These are phyloP conservation scores for Ceratorhiza oryzae-sativae DNA, from an alignment of 1,284 basidiomycete genomes.

Conservation along the genomic window DNA sequence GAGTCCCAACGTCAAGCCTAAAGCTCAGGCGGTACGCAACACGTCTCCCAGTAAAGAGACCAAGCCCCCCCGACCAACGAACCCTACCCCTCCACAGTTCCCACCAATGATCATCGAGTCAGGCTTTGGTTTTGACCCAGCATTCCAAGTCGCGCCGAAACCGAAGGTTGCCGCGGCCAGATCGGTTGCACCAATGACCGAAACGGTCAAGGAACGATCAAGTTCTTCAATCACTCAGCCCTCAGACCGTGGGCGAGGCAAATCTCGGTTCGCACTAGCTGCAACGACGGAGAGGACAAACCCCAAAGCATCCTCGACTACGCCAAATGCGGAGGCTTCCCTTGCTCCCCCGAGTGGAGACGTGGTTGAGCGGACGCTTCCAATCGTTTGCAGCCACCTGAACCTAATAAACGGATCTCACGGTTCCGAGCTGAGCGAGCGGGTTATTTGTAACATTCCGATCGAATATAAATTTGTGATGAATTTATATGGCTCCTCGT, in stretches of 20 bases:
- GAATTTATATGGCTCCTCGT: not conserved
- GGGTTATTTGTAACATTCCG: slow-evolving; percentile 19
- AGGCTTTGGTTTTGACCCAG: slow-evolving; percentile 28
- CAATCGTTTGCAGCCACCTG: slow-evolving; percentile 39
- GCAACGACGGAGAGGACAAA: slow-evolving; percentile 47
- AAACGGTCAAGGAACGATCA: slow-evolving; percentile 50
- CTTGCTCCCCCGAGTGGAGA: slow-evolving; percentile 31
- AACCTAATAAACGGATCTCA: slow-evolving; percentile 53
- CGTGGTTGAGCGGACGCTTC: slow-evolving; percentile 32
- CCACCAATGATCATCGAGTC: slow-evolving; percentile 50
- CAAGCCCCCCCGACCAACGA: slow-evolving; percentile 41
- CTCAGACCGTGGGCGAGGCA: not conserved
- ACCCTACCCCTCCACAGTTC: slow-evolving; percentile 2
- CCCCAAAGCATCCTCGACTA: slow-evolving; percentile 56
- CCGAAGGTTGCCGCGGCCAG: slow-evolving; percentile 12
- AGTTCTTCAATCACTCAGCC: slow-evolving; percentile 48
- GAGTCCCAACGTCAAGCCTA: slow-evolving; percentile 6
- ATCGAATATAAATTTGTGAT: too few species aligned
- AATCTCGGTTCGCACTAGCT: slow-evolving; percentile 37
- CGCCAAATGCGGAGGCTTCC: slow-evolving; percentile 52
- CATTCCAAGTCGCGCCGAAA: slow-evolving; percentile 40
- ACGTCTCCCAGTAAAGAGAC: slow-evolving; percentile 51
- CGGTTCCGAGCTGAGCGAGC: slow-evolving; percentile 58
- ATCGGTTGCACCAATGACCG: slow-evolving; percentile 39
- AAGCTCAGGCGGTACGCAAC: slow-evolving; percentile 37